Base-by-base conservation (phyloP, 139 green algal species). In the Pleodorina starrii region DNA sequence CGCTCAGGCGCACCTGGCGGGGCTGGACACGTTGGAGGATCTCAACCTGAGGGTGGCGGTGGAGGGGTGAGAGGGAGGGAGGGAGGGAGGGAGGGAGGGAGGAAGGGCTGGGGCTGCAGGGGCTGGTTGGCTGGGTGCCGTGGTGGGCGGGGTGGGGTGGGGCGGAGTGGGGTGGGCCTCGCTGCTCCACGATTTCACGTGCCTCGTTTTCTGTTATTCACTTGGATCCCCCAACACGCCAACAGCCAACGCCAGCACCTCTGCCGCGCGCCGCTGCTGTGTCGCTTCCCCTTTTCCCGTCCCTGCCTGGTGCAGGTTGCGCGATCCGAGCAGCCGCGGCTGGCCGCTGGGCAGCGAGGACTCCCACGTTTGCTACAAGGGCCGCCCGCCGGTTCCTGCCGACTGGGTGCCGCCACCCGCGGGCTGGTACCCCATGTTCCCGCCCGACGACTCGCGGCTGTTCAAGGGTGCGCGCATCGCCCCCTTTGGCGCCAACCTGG, bases 401-500 rank as follows among this genome's bases (percentile, higher is more conserved):
- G 42, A 57, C 54, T 23, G 0, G 42, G 38, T 87, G 38, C 79
- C 85, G 38, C 90, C 86, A 21, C 83, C 83, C 17, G 32, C 27
- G 23, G 83, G 83, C 66, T 88, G 83, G 83, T 43, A 32, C 11
- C 83, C 83, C 25, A 42, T 71, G 66, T 44, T 88, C 27, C 35
- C 66, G 12, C 16, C 6, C 68, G 66, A 80, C 21, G 89, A 91
- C 54, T 35, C 7, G 1, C 90, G 92, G 51, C 46, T 85, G 69
- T 95, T 91, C 69, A 84, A 89, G 72, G 92, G 90, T 23, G 59
- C 85, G 1, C 71, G 87, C n/a, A 46, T 95, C 21, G 84, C 92
- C 1, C 92, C 92, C 17, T 89, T 90, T 36, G 90, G 60, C 5
- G 90, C 83, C 27, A 95, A 95, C 78, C 59, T 95, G 72, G 43